Evolutionary conservation across 2,329 filamentous ascomycete species (phyloP).

Genomic region (Huntiella omanensis): DNA sequence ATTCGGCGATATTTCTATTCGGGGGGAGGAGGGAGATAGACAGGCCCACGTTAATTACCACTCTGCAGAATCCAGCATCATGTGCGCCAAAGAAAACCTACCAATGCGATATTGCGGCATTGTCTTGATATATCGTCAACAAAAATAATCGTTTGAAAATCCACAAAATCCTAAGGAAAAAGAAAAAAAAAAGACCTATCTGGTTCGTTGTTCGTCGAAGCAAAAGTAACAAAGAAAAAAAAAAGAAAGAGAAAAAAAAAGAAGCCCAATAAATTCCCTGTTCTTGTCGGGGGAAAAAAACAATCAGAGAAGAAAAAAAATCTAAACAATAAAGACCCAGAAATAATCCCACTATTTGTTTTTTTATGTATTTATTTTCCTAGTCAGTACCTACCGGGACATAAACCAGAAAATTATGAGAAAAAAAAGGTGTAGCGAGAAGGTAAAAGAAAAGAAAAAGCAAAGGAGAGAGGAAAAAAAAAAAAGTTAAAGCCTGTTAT

Average conservation of each 20-base stretch:
- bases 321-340: too few relatives aligned
- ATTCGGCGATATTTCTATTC: constrained; percentile 48
- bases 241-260: neutral
- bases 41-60: neutral
- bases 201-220: neutral
- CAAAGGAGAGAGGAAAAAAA: neutral
- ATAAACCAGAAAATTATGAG: too few relatives aligned
- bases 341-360: too few relatives aligned
- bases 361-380: too few relatives aligned
- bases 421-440: neutral
- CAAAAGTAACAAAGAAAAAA: constrained; percentile 1
- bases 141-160: neutral
- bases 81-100: constrained; percentile 14
- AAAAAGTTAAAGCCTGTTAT: too few relatives aligned
- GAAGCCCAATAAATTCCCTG: neutral
- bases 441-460: neutral
- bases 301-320: neutral
- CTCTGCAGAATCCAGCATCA: too few relatives aligned
- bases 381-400: too few relatives aligned
- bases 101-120: constrained; percentile 31
- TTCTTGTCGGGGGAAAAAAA: neutral
- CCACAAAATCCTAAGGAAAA: neutral
- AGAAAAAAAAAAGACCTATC: neutral
- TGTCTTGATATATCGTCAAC: neutral
- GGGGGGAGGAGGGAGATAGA: neutral